A percentile compares a stretch with the other conserved stretches of the same genome.
Evolutionary conservation across 2,329 filamentous ascomycete species (phyloP).

Genomic region (Fusarium cicatricum): DNA sequence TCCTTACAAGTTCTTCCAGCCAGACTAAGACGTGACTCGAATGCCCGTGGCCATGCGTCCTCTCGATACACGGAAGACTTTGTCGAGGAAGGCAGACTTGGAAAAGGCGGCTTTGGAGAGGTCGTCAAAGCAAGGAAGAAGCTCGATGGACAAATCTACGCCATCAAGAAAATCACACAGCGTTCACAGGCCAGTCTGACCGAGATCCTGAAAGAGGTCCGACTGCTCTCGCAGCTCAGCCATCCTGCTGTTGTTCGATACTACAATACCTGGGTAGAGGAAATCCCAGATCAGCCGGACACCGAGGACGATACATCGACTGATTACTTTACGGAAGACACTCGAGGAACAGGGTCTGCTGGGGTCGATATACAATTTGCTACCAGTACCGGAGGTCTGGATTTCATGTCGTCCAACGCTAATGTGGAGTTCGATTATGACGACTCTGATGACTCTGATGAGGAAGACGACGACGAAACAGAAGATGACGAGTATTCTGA

Average conservation of each 20-base stretch:
- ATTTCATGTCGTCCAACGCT: conserved; percentile 91
- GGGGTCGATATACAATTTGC: conserved; percentile 65
- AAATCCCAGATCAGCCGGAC: conserved; percentile 62
- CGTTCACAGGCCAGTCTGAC: conserved; percentile 80
- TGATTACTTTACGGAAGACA: conserved; percentile 54
- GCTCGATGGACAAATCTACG: conserved; percentile 91
- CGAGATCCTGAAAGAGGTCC: conserved; percentile 84
- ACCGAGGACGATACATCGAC: conserved; percentile 66
- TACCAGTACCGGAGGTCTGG: conserved; percentile 80
- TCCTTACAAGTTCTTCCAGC: conserved; percentile 55
- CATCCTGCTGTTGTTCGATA: conserved; percentile 89
- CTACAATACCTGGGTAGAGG: conserved; percentile 94
- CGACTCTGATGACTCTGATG: conserved; percentile 53
- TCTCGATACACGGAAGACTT: conserved; percentile 91
- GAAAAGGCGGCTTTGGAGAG: conserved; percentile 94
- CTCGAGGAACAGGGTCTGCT: conserved; percentile 50
- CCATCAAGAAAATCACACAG: conserved; percentile 95
- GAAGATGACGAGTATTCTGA: conserved; percentile 56
- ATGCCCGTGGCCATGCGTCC: conserved; percentile 57
- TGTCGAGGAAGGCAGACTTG: conserved; percentile 85
- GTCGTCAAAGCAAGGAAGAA: conserved; percentile 96
- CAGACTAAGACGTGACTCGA: conserved; percentile 69
- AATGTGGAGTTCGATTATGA: conserved; percentile 80
- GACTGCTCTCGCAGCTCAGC: conserved; percentile 89
- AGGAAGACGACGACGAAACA: conserved; percentile 48